These are phyloP conservation scores for Aspergillus sp. DNA, from an alignment of 2,329 filamentous ascomycete genomes.

Conservation along the genomic window DNA sequence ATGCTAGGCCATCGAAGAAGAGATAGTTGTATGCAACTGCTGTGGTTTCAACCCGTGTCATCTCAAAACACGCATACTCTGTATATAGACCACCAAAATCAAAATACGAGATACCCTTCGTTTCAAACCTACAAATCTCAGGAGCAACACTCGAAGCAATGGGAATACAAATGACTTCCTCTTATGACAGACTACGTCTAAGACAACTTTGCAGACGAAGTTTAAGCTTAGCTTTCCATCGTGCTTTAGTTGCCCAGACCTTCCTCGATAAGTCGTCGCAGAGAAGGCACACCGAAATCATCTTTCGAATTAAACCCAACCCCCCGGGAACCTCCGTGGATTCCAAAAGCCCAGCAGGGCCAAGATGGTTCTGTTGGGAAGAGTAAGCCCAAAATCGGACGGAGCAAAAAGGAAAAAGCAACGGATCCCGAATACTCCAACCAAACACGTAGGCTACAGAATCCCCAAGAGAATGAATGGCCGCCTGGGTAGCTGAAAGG, in stretches of 20 bases:
- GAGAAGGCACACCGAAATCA: neutral
- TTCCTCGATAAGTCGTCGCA: neutral
- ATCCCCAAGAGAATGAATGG: neutral
- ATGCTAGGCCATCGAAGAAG: conserved; percentile 74
- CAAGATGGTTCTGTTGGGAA: neutral
- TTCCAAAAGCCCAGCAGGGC: neutral
- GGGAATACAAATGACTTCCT: neutral
- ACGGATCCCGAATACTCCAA: neutral
- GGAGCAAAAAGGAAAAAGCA: conserved; percentile 3
- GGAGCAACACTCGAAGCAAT: neutral
- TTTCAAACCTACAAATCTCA: neutral
- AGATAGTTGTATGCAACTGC: conserved; percentile 32
- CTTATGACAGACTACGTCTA: neutral
- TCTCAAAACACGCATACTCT: neutral
- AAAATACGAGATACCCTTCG: neutral
- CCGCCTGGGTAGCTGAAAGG: neutral
- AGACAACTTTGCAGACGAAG: neutral
- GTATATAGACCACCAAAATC: neutral
- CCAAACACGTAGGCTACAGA: neutral
- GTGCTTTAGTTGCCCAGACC: neutral
- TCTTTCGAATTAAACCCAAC: neutral
- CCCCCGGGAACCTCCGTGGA: too few relatives aligned
- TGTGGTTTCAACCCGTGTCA: neutral
- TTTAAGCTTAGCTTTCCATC: neutral
- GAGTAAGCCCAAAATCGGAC: neutral